Percentiles rank a stretch among this genome's conserved stretches.
These are phyloP conservation scores for Coemansia sp. DNA, from an alignment of 192 early-diverging fungal genomes.

Conservation along the genomic window DNA sequence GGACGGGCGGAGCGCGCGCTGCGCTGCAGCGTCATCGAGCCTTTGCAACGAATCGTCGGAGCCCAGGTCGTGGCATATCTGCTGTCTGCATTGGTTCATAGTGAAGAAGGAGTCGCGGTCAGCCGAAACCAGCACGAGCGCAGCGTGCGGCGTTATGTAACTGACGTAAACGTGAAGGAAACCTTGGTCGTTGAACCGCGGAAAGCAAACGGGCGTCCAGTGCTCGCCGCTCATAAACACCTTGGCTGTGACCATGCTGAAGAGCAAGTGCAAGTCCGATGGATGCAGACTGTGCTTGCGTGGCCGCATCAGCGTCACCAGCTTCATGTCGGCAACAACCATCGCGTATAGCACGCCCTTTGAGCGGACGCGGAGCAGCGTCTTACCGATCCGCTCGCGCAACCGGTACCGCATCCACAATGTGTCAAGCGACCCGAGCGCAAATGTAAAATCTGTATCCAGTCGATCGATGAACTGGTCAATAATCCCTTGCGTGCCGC, in stretches of 20 bases:
- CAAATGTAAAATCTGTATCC: slow-evolving; percentile 70
- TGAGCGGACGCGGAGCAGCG: slow-evolving; percentile 59
- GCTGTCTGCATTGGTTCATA: slow-evolving; percentile 68
- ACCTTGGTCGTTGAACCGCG: slow-evolving; percentile 82
- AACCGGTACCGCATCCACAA: slow-evolving; percentile 68
- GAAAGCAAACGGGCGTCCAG: slow-evolving; percentile 96
- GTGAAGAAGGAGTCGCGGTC: slow-evolving; percentile 86
- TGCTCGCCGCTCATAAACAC: slow-evolving; percentile 81
- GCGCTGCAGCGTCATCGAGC: slow-evolving; percentile 55
- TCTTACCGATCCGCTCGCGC: slow-evolving; percentile 69
- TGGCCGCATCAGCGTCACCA: slow-evolving; percentile 75
- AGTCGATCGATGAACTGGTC: slow-evolving; percentile 75
- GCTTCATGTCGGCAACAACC: slow-evolving; percentile 72
- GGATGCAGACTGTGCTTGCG: slow-evolving; percentile 81
- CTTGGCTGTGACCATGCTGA: slow-evolving; percentile 79
- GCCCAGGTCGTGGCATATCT: slow-evolving; percentile 56
- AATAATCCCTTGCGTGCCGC: slow-evolving; percentile 80
- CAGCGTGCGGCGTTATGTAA: slow-evolving; percentile 74
- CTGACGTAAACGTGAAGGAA: slow-evolving; percentile 89
- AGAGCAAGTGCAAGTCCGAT: slow-evolving; percentile 78
- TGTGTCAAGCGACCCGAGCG: slow-evolving; percentile 76
- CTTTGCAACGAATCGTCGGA: slow-evolving; percentile 49
- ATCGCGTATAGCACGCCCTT: slow-evolving; percentile 80
- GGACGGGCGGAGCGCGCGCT: slow-evolving; percentile 45
- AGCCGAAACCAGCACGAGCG: slow-evolving; percentile 73